Conservation (phyloP, 2,329 filamentous ascomycete genomes). For the Parastagonospora avenae region DNA sequence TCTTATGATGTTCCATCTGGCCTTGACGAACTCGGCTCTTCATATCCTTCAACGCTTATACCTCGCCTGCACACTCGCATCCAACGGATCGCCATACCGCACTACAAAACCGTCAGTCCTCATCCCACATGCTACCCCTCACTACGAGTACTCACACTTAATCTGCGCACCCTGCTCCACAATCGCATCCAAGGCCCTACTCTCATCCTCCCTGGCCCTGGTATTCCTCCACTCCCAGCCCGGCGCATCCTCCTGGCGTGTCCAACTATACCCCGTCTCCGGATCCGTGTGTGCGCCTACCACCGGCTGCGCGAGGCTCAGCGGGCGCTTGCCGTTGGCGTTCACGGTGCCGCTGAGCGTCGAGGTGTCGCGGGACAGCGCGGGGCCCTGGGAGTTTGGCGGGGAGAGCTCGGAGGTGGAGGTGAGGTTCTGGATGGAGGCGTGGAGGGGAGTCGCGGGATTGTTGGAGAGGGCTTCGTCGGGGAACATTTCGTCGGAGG, state of each 20-base stretch:
- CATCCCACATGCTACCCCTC: neutral
- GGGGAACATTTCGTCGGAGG: slow-evolving; percentile 52
- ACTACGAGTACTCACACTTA: slow-evolving; percentile 28
- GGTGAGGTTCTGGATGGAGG: slow-evolving; percentile 30
- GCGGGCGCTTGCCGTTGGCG: slow-evolving; percentile 45
- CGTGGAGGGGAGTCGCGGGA: slow-evolving; percentile 50
- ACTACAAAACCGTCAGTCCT: slow-evolving; percentile 25
- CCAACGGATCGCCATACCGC: slow-evolving; percentile 45
- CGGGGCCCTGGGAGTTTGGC: slow-evolving; percentile 56
- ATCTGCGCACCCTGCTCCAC: slow-evolving; percentile 43
- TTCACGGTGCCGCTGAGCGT: slow-evolving; percentile 35
- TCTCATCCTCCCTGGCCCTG: slow-evolving; percentile 43
- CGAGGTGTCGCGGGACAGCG: slow-evolving; percentile 27
- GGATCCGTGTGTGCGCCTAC: slow-evolving; percentile 19
- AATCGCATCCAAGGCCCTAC: slow-evolving; percentile 41
- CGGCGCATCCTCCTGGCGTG: slow-evolving; percentile 43
- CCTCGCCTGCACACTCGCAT: slow-evolving; percentile 33
- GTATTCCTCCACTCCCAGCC: slow-evolving; percentile 47
- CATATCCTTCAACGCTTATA: slow-evolving; percentile 28
- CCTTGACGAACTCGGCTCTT: neutral
- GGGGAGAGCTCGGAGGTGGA: slow-evolving; percentile 58
- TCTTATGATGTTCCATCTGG: neutral
- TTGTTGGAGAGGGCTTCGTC: slow-evolving; percentile 44
- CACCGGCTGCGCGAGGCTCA: slow-evolving; percentile 23
- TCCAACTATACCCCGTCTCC: slow-evolving; percentile 46